A percentile compares a stretch with the other conserved stretches of the same genome.
Evolutionary conservation across 192 early-diverging fungal species (phyloP).

Genomic region (Chytriomyces sp.): DNA sequence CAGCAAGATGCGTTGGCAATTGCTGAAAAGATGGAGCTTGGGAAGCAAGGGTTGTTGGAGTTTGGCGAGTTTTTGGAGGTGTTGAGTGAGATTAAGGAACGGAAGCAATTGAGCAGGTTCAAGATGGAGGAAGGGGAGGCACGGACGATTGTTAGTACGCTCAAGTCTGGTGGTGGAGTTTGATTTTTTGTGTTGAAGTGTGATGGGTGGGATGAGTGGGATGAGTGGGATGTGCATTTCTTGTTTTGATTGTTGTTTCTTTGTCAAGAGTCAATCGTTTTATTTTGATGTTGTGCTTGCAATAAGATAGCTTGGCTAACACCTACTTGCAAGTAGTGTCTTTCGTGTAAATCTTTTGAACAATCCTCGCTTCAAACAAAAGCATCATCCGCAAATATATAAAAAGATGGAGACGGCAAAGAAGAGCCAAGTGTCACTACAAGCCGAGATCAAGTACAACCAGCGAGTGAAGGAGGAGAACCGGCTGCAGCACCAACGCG

Average conservation of each 20-base stretch:
- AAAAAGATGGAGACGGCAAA: not conserved
- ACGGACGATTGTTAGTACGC: not conserved
- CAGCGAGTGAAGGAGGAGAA: slow-evolving; percentile 31
- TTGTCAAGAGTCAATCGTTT: too few species aligned
- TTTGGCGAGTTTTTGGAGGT: slow-evolving; percentile 77
- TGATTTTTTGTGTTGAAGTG: too few species aligned
- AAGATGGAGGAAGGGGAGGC: not conserved
- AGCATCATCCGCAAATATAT: too few species aligned
- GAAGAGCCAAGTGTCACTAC: slow-evolving; percentile 17
- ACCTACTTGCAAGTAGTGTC: too few species aligned
- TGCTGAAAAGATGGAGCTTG: slow-evolving; percentile 54
- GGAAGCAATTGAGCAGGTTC: slow-evolving; percentile 13
- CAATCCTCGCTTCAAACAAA: too few species aligned
- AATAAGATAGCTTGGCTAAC: too few species aligned
- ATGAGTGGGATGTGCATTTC: too few species aligned
- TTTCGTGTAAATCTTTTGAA: too few species aligned
- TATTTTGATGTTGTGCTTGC: too few species aligned
- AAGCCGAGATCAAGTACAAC: slow-evolving; percentile 22
- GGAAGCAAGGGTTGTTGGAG: slow-evolving; percentile 59
- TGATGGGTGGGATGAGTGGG: too few species aligned
- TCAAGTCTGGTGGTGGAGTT: slow-evolving; percentile 24
- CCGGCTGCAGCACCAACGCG: slow-evolving; percentile 21
- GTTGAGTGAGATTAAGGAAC: slow-evolving; percentile 39
- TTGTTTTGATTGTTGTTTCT: too few species aligned
- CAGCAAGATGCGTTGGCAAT: slow-evolving; percentile 33